phyloP scores from a whole-genome alignment of 2,329 filamentous ascomycete species.

The Truncatella angustata region DNA sequence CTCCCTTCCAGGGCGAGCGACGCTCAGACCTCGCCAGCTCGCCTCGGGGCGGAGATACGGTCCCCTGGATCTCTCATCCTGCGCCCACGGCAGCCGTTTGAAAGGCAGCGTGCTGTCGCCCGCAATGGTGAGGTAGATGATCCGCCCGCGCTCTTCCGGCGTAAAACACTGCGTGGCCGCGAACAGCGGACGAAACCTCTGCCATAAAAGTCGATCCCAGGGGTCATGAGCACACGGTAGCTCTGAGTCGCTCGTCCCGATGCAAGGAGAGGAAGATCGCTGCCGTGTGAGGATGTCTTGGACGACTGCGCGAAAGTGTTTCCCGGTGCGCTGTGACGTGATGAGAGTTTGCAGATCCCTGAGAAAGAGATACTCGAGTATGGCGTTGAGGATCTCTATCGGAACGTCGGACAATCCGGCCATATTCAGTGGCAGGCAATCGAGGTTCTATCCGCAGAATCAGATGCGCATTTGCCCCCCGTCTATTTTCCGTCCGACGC shows the following conservation, averaged over 20 bases:
- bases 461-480: background rate
- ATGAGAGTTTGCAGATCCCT: constrained; percentile 13
- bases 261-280: too few relatives aligned
- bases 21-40: constrained; percentile 20
- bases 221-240: too few relatives aligned
- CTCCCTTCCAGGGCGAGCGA: constrained; percentile 15
- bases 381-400: constrained; percentile 11
- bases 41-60: constrained; percentile 18
- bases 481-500: background rate
- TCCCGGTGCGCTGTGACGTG: constrained; percentile 10
- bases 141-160: constrained; percentile 9
- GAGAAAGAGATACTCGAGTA: constrained; percentile 12
- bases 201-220: constrained; percentile 9
- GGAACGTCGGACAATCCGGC: constrained; percentile 11
- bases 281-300: constrained; percentile 7
- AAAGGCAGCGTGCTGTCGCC: constrained; percentile 21
- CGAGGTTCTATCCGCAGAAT: background rate
- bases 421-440: constrained; percentile 7
- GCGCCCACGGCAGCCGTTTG: constrained; percentile 18
- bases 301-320: constrained; percentile 10
- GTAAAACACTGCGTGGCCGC: constrained; percentile 18
- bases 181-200: constrained; percentile 17
- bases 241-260: background rate
- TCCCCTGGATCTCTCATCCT: constrained; percentile 1
- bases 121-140: constrained; percentile 15